Conservation (phyloP, 192 early-diverging fungal species). For the Entomortierella beljakovae region DNA sequence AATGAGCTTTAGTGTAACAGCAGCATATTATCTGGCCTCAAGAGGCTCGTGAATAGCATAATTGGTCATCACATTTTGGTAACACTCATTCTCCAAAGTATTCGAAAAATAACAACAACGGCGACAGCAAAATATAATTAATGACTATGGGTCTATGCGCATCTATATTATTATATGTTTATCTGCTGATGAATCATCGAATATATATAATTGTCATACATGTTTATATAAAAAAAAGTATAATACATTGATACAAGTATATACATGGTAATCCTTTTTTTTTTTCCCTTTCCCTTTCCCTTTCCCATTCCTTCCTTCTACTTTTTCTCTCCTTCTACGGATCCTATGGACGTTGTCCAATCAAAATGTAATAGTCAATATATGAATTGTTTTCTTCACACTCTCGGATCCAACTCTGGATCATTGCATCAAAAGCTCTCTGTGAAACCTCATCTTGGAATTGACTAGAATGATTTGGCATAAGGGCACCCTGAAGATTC, state of each 20-base stretch:
- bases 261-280: background rate
- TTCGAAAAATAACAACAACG: no score
- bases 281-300: background rate
- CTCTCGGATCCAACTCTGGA: constrained; percentile 50
- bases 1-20: background rate
- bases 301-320: background rate
- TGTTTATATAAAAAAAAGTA: background rate
- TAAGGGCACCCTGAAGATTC: constrained; percentile 37
- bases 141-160: no score
- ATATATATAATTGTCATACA: no score
- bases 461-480: constrained; percentile 9
- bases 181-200: no score
- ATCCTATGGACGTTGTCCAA: constrained; percentile 25
- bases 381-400: constrained; percentile 49
- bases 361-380: constrained; percentile 46
- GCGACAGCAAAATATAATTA: no score
- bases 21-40: no score
- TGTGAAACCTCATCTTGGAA: constrained; percentile 2
- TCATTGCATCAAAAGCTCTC: constrained; percentile 44
- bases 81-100: no score
- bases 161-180: no score
- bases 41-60: background rate
- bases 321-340: background rate
- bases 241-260: background rate
- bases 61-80: background rate